Conservation (phyloP, 2,329 filamentous ascomycete genomes). For the Alternaria sp. region DNA sequence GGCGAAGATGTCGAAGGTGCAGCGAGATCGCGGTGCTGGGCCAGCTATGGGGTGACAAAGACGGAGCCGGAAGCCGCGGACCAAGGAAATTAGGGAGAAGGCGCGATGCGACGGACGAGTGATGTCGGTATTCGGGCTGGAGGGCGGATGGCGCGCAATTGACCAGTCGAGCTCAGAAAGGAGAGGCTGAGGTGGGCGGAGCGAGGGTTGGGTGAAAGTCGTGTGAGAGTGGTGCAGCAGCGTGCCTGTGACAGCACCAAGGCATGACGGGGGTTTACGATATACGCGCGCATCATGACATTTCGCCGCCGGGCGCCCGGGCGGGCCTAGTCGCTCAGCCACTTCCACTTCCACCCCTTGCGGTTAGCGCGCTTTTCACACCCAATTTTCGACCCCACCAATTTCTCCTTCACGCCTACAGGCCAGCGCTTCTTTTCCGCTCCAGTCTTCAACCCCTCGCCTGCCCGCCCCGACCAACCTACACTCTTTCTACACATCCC, state of each 20-base stretch:
- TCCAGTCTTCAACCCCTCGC: slow-evolving; percentile 20
- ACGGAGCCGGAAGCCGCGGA: slow-evolving; percentile 37
- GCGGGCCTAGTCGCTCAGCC: neutral
- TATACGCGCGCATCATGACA: slow-evolving; percentile 31
- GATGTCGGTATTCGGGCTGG: neutral
- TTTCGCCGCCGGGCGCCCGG: slow-evolving; percentile 7
- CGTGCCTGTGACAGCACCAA: slow-evolving; percentile 20
- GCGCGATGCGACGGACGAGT: slow-evolving; percentile 15
- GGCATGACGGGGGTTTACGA: neutral
- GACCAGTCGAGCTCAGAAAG: slow-evolving; percentile 29
- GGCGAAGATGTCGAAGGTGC: neutral
- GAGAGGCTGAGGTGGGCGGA: slow-evolving; percentile 45
- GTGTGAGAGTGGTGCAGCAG: slow-evolving; percentile 41
- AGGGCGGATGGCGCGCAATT: neutral
- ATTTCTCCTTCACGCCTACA: slow-evolving; percentile 25
- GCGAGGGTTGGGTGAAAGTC: slow-evolving; percentile 24
- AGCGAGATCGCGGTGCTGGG: slow-evolving; percentile 9
- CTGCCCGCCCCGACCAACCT: slow-evolving; percentile 13
- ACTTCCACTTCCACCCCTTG: neutral
- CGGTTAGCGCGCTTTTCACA: slow-evolving; percentile 11
- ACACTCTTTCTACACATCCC: slow-evolving; percentile 16
- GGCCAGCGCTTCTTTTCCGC: slow-evolving; percentile 22
- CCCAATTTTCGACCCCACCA: slow-evolving; percentile 39
- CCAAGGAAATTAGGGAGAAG: slow-evolving; percentile 33
- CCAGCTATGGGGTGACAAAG: slow-evolving; percentile 8